phyloP scores from a whole-genome alignment of 2,329 filamentous ascomycete species.

The Fusarium sp. region DNA sequence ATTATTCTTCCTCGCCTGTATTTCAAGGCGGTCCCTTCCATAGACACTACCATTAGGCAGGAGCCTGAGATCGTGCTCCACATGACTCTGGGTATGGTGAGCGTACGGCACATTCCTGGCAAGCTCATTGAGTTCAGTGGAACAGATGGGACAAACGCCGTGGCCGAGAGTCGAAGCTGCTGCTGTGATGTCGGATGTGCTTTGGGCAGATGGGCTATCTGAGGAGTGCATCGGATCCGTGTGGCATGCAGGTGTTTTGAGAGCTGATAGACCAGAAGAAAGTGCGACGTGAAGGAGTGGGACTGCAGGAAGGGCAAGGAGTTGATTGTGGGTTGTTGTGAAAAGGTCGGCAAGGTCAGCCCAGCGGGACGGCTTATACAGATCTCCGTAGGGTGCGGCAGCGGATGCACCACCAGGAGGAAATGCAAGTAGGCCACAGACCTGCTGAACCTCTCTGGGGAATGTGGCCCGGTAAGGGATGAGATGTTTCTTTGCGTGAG shows the following conservation, averaged over 20 bases:
- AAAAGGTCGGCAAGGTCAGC: constrained; percentile 80
- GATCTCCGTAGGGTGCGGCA: constrained; percentile 57
- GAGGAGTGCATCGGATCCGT: constrained; percentile 18
- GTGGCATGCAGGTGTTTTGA: constrained; percentile 96
- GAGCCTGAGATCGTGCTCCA: constrained; percentile 87
- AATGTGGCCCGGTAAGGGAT: constrained; percentile 75
- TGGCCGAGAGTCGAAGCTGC: constrained; percentile 65
- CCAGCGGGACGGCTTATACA: constrained; percentile 83
- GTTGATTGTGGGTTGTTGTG: constrained; percentile 83
- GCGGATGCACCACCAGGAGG: constrained; percentile 60
- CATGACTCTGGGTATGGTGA: constrained; percentile 92
- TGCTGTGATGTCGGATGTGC: constrained; percentile 56
- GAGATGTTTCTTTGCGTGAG: constrained; percentile 85
- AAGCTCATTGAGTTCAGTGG: constrained; percentile 91
- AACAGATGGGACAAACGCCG: constrained; percentile 93
- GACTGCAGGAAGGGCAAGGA: constrained; percentile 83
- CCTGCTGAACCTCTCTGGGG: constrained; percentile 74
- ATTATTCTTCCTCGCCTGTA: constrained; percentile 83
- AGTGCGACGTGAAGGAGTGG: constrained; percentile 92
- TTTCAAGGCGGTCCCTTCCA: constrained; percentile 76
- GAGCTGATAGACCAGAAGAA: constrained; percentile 88
- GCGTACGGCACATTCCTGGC: constrained; percentile 92
- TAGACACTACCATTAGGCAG: constrained; percentile 90
- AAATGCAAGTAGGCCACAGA: constrained; percentile 84
- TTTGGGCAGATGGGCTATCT: constrained; percentile 53